Evolutionary conservation across 345 rosid genomes (phyloP).

Genomic region (Reutealis trisperma): DNA sequence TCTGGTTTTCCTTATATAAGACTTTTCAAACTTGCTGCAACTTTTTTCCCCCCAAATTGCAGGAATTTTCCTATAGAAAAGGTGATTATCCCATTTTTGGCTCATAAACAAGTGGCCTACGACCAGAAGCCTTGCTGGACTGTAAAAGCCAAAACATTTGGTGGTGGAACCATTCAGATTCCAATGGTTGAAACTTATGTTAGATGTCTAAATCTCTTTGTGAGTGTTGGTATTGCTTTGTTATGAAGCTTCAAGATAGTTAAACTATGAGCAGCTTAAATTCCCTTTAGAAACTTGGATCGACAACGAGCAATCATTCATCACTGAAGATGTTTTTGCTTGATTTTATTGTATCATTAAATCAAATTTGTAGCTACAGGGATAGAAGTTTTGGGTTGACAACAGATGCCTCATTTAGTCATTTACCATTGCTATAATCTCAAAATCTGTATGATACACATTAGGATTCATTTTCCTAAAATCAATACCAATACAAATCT

Average conservation of each 20-base stretch:
- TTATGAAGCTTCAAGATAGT: constrained; percentile 91
- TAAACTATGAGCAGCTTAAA: constrained; percentile 71
- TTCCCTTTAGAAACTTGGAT: constrained; percentile 34
- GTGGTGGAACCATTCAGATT: constrained; percentile 78
- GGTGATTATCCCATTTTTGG: constrained; percentile 91
- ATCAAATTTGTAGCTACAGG: background rate
- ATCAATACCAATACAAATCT: no score
- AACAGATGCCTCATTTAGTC: background rate
- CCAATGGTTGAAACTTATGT: constrained; percentile 95
- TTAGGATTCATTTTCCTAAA: no score
- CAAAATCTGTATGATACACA: background rate
- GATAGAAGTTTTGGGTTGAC: background rate
- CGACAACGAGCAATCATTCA: constrained; percentile 35
- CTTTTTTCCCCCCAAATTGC: constrained; percentile 14
- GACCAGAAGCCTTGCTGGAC: constrained; percentile 72
- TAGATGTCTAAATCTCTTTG: constrained; percentile 88
- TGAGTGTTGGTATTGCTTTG: constrained; percentile 85
- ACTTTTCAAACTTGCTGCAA: background rate
- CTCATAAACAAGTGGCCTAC: constrained; percentile 84
- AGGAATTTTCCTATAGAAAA: constrained; percentile 74
- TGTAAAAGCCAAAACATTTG: constrained; percentile 58
- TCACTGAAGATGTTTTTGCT: constrained; percentile 71
- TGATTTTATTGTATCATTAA: constrained; percentile 20
- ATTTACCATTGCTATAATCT: background rate
- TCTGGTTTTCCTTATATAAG: background rate